phyloP scores from a whole-genome alignment of 306 rosid species.

The Prosopis cineraria region DNA sequence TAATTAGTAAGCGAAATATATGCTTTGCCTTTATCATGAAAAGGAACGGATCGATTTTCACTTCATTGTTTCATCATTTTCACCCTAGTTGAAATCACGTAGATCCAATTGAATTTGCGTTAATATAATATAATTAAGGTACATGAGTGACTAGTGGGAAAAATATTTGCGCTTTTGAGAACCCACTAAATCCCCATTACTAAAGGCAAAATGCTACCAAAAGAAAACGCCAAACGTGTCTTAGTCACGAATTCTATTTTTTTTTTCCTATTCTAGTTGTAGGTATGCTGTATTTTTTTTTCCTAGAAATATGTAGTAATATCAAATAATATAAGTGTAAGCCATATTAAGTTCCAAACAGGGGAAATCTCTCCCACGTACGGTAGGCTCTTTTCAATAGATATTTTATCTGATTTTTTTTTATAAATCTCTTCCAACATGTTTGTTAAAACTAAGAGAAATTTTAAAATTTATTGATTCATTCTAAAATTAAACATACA shows the following conservation, averaged over 20 bases:
- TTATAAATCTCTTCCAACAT: too few relatives aligned
- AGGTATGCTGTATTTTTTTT: background rate
- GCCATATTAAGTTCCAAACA: background rate
- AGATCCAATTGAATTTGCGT: background rate
- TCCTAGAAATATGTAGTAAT: background rate
- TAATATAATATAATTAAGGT: too few relatives aligned
- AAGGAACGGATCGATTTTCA: background rate
- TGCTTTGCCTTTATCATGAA: background rate
- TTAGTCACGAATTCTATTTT: background rate
- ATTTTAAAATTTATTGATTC: too few relatives aligned
- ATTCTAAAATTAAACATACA: too few relatives aligned
- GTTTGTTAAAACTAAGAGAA: too few relatives aligned
- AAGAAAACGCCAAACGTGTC: background rate
- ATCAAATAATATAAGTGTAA: background rate
- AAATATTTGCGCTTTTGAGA: background rate
- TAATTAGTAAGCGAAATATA: background rate
- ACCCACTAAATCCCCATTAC: slow-evolving; percentile 1
- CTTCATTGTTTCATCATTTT: slow-evolving; percentile 3
- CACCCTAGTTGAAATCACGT: background rate
- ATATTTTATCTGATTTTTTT: too few relatives aligned
- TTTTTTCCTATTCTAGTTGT: background rate
- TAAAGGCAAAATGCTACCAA: background rate
- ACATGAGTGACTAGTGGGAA: background rate
- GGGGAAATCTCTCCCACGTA: background rate
- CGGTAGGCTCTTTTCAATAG: background rate